These are phyloP conservation scores for Tremella fuciformis DNA, from an alignment of 768 basidiomycete species.

Conservation along the genomic window DNA sequence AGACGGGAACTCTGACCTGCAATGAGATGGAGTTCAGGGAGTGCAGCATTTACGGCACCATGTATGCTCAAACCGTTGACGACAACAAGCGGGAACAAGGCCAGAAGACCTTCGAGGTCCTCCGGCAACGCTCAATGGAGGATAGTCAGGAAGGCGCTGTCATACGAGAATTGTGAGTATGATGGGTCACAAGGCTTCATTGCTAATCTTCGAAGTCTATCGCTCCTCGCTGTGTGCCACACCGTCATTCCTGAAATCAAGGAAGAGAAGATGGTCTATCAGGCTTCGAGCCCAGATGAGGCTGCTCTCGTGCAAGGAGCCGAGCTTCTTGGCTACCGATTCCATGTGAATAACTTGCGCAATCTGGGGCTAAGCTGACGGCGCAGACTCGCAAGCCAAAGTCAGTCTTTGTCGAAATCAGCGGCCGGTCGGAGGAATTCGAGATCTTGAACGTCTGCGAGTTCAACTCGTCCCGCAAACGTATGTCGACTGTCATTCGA, in stretches of 20 bases:
- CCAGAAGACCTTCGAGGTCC: constrained; percentile 77
- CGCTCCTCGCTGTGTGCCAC: constrained; percentile 89
- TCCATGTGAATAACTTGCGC: constrained; percentile 67
- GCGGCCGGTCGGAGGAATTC: constrained; percentile 71
- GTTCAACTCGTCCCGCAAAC: constrained; percentile 95
- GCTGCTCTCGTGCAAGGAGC: constrained; percentile 94
- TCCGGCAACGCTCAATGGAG: constrained; percentile 54
- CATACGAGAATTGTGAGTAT: constrained; percentile 44
- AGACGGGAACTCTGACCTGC: constrained; percentile 75
- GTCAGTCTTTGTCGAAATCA: constrained; percentile 83
- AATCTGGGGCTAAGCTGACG: constrained; percentile 3
- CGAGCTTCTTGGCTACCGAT: constrained; percentile 84
- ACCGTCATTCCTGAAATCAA: constrained; percentile 95
- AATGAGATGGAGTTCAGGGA: constrained; percentile 98
- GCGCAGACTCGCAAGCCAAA: constrained; percentile 87
- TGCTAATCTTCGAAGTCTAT: constrained; percentile 53
- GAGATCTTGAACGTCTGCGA: constrained; percentile 95
- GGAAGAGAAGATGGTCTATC: constrained; percentile 81
- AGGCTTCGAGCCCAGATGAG: constrained; percentile 97
- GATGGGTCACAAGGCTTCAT: constrained; percentile 57
- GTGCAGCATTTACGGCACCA: constrained; percentile 81
- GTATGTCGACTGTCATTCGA: constrained; percentile 94
- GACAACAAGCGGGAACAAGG: constrained; percentile 73
- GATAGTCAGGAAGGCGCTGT: constrained; percentile 52
- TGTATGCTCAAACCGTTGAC: constrained; percentile 87